Evolutionary conservation across 225 moss, liverwort and hornwort species (phyloP), one percentile per base, ranked within the genome.

Genomic region (Polytrichum formosum): DNA sequence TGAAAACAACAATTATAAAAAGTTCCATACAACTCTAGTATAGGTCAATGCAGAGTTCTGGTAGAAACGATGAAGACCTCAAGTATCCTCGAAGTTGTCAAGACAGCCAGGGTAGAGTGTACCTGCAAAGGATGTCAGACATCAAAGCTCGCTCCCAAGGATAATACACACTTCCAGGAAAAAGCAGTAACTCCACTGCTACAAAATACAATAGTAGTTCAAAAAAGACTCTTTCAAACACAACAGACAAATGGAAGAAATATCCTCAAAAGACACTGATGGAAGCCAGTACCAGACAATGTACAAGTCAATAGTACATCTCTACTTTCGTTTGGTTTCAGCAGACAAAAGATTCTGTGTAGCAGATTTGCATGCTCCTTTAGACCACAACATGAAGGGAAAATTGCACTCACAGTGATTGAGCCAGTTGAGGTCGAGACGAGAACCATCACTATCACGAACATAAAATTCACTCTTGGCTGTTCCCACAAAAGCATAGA

Each of bases 141-240:
- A 96, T 91, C 81, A 96, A 78, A 30, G 79, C 83, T 61, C 93
- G 90, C 87, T 96, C 96, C 96, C 96, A 96, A 56, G 96, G 96
- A 70, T 91, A 88, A 59, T 96, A 96, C 56, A 96, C 88, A 56
- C 93, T 88, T 33, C 83, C 89, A 70, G 78, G 74, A 74, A 79
- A 91, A 62, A 90, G 73, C 5, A 76, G 62, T 63, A 78, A 87
- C 55, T 91, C 91, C 74, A 88, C 96, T 93, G 82, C 68, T 75
- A 74, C 55, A 53, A 67, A 74, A 74, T 46, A 46, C 13, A 46
- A 46, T 46, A 46, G 69, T 46, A 46, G 69, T 26, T 70, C 28
- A 27, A 27, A 26, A 70, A 18, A 2, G 5, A n/a, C 46, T 46
- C 13, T 13, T 16, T 13, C 13, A 13, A 16, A 13, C 46, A 13